Evolutionary conservation across 2,329 filamentous ascomycete species (phyloP).

Genomic region (Pezicula radicicola): DNA sequence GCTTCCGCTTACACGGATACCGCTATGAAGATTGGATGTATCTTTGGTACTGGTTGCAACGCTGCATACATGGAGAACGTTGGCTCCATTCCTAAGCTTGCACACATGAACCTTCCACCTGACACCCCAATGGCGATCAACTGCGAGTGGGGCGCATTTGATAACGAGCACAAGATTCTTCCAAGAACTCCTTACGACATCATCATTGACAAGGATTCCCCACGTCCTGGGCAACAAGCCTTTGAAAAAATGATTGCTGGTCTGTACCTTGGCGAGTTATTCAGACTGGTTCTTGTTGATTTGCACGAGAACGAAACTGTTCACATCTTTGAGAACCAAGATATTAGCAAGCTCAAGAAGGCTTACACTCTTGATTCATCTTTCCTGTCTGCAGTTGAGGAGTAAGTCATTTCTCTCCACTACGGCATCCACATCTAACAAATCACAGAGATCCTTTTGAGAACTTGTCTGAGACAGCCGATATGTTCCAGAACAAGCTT

Average conservation of each 20-base stretch:
- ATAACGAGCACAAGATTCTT: slow-evolving; percentile 87
- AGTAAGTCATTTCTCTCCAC: slow-evolving; percentile 46
- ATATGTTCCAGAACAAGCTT: slow-evolving; percentile 77
- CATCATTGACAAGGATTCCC: slow-evolving; percentile 86
- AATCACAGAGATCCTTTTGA: slow-evolving; percentile 79
- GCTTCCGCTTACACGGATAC: slow-evolving; percentile 96
- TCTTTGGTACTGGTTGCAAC: slow-evolving; percentile 98
- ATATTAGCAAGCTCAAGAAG: slow-evolving; percentile 76
- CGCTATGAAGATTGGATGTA: slow-evolving; percentile 91
- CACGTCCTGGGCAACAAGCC: slow-evolving; percentile 87
- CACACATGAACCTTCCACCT: slow-evolving; percentile 81
- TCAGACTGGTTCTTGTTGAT: slow-evolving; percentile 83
- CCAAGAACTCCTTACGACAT: slow-evolving; percentile 83
- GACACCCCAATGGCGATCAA: slow-evolving; percentile 92
- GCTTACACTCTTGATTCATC: slow-evolving; percentile 89
- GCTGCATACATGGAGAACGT: slow-evolving; percentile 96
- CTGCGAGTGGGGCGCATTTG: slow-evolving; percentile 96
- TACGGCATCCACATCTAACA: slow-evolving; percentile 1
- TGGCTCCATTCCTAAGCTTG: slow-evolving; percentile 89
- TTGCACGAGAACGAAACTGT: slow-evolving; percentile 74
- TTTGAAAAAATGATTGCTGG: slow-evolving; percentile 99
- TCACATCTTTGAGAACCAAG: slow-evolving; percentile 79
- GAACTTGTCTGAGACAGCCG: slow-evolving; percentile 85
- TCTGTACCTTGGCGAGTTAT: slow-evolving; percentile 90
- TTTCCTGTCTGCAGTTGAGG: slow-evolving; percentile 89